Conservation (phyloP, 805 yeast species). For the Priceomyces haplophilus region DNA sequence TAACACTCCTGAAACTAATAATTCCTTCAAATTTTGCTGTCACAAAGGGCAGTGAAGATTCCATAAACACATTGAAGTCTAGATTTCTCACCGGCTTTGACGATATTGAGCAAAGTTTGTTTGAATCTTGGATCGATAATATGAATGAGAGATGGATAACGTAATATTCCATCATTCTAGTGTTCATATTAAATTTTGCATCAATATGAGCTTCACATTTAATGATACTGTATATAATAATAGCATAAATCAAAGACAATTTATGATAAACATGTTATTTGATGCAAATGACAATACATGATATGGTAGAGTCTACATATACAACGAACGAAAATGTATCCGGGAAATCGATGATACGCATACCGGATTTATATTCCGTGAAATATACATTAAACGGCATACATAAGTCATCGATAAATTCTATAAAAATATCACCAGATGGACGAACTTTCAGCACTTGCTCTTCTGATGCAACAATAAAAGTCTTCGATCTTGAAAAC, state of each 20-base stretch:
- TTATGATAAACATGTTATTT: not conserved
- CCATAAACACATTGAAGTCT: slow-evolving; percentile 6
- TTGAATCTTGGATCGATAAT: slow-evolving; percentile 42
- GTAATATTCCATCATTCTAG: not conserved
- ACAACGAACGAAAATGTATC: not conserved
- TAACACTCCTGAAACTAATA: slow-evolving; percentile 28
- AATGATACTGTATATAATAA: slow-evolving; percentile 1
- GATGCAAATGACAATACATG: no score
- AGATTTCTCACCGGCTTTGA: slow-evolving; percentile 22
- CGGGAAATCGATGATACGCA: not conserved
- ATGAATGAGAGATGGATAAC: slow-evolving; percentile 17
- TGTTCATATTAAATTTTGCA: no score
- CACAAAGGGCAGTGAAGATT: slow-evolving; percentile 5
- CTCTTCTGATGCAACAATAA: slow-evolving; percentile 28
- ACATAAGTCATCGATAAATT: slow-evolving; percentile 27
- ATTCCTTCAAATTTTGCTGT: slow-evolving; percentile 30
- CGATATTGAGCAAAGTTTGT: slow-evolving; percentile 39
- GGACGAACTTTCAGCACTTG: slow-evolving; percentile 55
- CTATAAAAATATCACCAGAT: slow-evolving; percentile 60
- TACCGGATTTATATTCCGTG: slow-evolving; percentile 5
- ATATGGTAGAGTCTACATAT: not conserved
- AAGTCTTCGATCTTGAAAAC: slow-evolving; percentile 19
- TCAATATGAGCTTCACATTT: not conserved
- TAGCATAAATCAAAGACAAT: not conserved
- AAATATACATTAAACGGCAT: slow-evolving; percentile 4